Percentiles rank a stretch among this genome's conserved stretches.
phyloP scores from a whole-genome alignment of 495 filamentous ascomycete genomes.

The Lineolata rhizophorae region DNA sequence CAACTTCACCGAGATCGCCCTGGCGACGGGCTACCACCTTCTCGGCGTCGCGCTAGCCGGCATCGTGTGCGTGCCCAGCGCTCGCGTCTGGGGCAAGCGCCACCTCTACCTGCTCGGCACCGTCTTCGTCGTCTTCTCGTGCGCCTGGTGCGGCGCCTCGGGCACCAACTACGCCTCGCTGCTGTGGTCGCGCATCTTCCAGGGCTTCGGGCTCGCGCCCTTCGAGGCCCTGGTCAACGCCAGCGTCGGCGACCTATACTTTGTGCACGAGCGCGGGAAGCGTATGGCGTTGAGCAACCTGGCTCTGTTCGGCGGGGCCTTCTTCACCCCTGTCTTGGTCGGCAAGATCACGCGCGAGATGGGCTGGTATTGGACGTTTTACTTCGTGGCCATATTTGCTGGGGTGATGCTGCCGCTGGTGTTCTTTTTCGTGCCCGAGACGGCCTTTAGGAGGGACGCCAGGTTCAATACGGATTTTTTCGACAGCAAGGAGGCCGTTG shows the following conservation, averaged over 20 bases:
- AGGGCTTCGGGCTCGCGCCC: slow-evolving; percentile 22
- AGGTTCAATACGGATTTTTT: slow-evolving; percentile 31
- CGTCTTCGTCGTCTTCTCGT: slow-evolving; percentile 45
- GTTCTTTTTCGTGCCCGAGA: slow-evolving; percentile 70
- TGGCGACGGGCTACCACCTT: slow-evolving; percentile 74
- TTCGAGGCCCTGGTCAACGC: slow-evolving; percentile 25
- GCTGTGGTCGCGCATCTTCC: slow-evolving; percentile 36
- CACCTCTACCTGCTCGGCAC: slow-evolving; percentile 71
- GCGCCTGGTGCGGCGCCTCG: slow-evolving; percentile 58
- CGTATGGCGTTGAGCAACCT: slow-evolving; percentile 84
- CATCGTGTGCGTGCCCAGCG: slow-evolving; percentile 64
- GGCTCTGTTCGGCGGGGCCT: slow-evolving; percentile 74
- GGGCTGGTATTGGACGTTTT: slow-evolving; percentile 38
- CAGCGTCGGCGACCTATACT: slow-evolving; percentile 16
- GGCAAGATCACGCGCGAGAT: slow-evolving; percentile 63
- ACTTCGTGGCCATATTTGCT: slow-evolving; percentile 23
- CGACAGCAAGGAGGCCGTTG: slow-evolving; percentile 3
- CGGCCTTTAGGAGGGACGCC: slow-evolving; percentile 44
- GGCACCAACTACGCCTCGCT: slow-evolving; percentile 42
- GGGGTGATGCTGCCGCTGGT: slow-evolving; percentile 18
- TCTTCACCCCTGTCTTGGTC: slow-evolving; percentile 74
- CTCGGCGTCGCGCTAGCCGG: slow-evolving; percentile 64
- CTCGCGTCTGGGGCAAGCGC: slow-evolving; percentile 80
- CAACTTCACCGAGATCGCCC: slow-evolving; percentile 47
- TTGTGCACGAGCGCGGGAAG: slow-evolving; percentile 46